Conservation (phyloP, 2,329 filamentous ascomycete species). For the Aspergillus felis region DNA sequence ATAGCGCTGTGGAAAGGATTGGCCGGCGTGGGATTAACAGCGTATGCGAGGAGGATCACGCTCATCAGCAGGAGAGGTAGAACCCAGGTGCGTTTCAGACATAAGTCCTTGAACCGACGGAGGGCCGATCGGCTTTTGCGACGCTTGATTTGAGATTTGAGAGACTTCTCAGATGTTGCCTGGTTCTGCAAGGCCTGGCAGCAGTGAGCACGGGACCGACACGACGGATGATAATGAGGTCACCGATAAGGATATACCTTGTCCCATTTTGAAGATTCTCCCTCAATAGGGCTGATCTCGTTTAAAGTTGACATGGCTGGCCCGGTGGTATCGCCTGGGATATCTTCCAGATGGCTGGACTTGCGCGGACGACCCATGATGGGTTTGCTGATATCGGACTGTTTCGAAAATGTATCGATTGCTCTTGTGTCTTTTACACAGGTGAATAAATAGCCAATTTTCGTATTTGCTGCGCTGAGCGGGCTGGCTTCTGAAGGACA, state of each 20-base stretch:
- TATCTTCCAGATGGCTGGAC: slow-evolving; percentile 45
- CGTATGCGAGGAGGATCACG: slow-evolving; percentile 64
- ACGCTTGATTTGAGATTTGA: slow-evolving; percentile 40
- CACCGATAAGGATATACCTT: slow-evolving; percentile 22
- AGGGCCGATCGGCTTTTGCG: slow-evolving; percentile 42
- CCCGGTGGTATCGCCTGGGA: slow-evolving; percentile 45
- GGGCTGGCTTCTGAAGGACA: not conserved
- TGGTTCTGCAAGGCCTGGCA: slow-evolving; percentile 19
- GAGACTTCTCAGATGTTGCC: slow-evolving; percentile 22
- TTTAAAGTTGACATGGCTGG: slow-evolving; percentile 46
- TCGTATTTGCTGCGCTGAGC: not conserved
- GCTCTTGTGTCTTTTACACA: not conserved
- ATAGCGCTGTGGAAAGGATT: slow-evolving; percentile 79
- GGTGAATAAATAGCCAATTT: not conserved
- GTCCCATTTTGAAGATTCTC: slow-evolving; percentile 25
- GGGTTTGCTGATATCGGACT: not conserved
- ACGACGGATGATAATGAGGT: not conserved
- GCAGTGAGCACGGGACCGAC: slow-evolving; percentile 4
- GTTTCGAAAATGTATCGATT: not conserved
- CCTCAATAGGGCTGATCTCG: slow-evolving; percentile 29
- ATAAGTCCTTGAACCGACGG: slow-evolving; percentile 41
- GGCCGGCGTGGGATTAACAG: slow-evolving; percentile 68
- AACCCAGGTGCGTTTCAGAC: slow-evolving; percentile 56
- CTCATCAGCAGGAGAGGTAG: slow-evolving; percentile 65
- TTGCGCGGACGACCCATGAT: slow-evolving; percentile 39